These are phyloP conservation scores for Eucalyptus pauciflora DNA, from an alignment of 345 rosid species.

Conservation along the genomic window DNA sequence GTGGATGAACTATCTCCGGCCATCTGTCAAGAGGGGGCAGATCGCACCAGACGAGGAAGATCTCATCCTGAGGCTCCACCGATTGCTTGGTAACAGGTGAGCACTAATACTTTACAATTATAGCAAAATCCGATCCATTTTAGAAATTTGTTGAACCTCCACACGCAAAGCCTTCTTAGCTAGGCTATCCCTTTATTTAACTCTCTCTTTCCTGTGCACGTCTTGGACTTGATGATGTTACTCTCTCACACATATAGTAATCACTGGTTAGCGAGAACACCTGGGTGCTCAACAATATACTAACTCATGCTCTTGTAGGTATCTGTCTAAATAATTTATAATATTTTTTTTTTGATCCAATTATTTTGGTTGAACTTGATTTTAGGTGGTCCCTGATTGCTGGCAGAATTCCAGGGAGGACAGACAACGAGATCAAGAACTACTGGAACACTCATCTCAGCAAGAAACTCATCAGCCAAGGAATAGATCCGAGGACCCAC, in stretches of 20 bases:
- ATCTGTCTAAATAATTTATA: not conserved
- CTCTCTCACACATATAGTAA: not conserved
- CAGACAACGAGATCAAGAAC: conserved; percentile 82
- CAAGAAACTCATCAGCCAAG: conserved; percentile 65
- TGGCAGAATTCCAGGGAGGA: conserved; percentile 78
- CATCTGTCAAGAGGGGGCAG: conserved; percentile 58
- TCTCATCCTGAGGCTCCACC: conserved; percentile 83
- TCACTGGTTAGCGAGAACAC: not conserved
- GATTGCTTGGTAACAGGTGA: conserved; percentile 53
- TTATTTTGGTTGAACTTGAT: not conserved
- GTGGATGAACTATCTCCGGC: conserved; percentile 91
- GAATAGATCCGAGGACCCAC: conserved; percentile 74
- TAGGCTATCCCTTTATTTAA: not conserved
- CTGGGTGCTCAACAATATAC: not conserved
- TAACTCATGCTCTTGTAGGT: not conserved
- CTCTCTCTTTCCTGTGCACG: not conserved
- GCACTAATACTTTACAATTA: not conserved
- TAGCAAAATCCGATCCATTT: not conserved
- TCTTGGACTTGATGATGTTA: not conserved
- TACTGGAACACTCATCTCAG: conserved; percentile 81
- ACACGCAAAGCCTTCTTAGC: not conserved
- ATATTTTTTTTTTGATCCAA: not conserved
- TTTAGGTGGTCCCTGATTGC: conserved; percentile 82
- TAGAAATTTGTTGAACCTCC: not conserved
- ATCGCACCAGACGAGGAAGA: conserved; percentile 78